Base-by-base conservation (phyloP, 2,329 filamentous ascomycete genomes). In the Penicillium sp. region DNA sequence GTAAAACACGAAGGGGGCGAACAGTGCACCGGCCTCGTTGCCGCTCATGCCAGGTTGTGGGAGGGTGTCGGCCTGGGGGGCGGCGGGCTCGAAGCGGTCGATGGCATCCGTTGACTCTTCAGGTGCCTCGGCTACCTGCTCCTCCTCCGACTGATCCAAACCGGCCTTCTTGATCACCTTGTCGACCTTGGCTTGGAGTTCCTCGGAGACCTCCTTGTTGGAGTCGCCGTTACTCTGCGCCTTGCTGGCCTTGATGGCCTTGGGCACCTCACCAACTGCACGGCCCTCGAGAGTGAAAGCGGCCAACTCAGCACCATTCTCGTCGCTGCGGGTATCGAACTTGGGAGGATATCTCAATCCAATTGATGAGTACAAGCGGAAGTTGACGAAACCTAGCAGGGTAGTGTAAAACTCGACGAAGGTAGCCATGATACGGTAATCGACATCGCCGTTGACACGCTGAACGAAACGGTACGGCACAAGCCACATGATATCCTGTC, bases 361-460 rank as follows among this genome's bases (percentile, higher is more conserved):
- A 56, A 95, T 78, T 0, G 88, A 85, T 1, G 90, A 95, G 76
- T 96, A 99, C 39, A 99, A 79, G 57, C 89, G 80, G 78, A 90
- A 99, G 78, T 99, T 96, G 73, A 97, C 84, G 65, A 99, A 99
- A 53, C 92, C 88, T 16, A 99, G 78, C 12, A 99, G 80, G 4
- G 92, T 97, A 64, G 95, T 95, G 77, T 99, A 99, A 72, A 99
- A 99, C 71, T 99, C 92, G 58, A 99, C 85, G 67, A 99, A 99
- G 4, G 93, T 99, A 52, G 89, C 92, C 93, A 99, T 99, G 73
- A 99, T 99, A 64, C 93, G 81, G 76, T 96, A 99, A 72, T 99
- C 93, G 57, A 99, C 87, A 71, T 99, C 93, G 50, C 87, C 89
- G 34, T 93, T 88, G 12, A 95, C 86, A 60, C 88, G 81, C 77